These are phyloP conservation scores for Crotalaria pallida DNA, from an alignment of 306 rosid species.

Conservation along the genomic window DNA sequence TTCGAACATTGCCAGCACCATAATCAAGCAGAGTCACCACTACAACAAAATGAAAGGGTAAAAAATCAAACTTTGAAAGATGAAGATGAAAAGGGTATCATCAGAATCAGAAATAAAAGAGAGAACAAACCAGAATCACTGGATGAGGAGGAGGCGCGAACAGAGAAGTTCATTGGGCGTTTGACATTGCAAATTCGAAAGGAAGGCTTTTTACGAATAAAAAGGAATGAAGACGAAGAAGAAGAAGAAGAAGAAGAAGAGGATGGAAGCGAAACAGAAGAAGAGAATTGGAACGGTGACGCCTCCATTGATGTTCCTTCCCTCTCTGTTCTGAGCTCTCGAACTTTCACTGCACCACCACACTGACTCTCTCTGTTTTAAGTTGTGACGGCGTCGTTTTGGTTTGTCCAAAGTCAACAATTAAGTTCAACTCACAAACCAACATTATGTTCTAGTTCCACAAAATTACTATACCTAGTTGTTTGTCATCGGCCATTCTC, in stretches of 20 bases:
- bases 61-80: no score
- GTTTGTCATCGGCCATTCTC: no score
- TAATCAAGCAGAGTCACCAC: slow-evolving; percentile 91
- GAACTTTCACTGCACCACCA: no score
- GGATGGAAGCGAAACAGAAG: slow-evolving; percentile 9
- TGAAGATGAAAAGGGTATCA: background rate
- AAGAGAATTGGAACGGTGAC: slow-evolving; percentile 34
- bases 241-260: slow-evolving; percentile 30
- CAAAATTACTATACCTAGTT: no score
- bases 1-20: slow-evolving; percentile 94
- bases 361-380: no score
- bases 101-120: background rate
- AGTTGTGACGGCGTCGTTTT: no score
- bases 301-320: slow-evolving; percentile 57
- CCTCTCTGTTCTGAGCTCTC: background rate
- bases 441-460: no score
- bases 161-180: slow-evolving; percentile 38
- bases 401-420: no score
- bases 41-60: background rate
- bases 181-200: slow-evolving; percentile 21
- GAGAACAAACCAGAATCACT: slow-evolving; percentile 50
- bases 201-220: slow-evolving; percentile 30
- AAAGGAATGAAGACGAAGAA: slow-evolving; percentile 42
- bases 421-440: no score
- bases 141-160: slow-evolving; percentile 65